Base-by-base conservation (phyloP, 345 rosid species). In the Dimocarpus longan region DNA sequence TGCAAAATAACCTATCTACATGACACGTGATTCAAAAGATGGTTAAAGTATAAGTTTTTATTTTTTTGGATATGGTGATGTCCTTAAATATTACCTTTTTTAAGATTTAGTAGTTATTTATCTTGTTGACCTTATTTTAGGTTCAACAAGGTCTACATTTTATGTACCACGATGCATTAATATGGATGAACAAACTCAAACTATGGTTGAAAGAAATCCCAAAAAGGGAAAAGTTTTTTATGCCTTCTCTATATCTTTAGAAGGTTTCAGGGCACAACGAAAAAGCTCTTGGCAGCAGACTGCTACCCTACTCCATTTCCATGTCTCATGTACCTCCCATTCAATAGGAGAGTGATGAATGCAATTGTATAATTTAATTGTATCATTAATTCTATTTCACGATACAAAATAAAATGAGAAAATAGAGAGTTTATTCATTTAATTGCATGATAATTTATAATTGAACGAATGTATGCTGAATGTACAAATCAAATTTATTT, bases 201-300 rank as follows among this genome's bases (percentile, higher is more conserved):
- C 84, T 42, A 83, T 91, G 69, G 80, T 91, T 73, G 78, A 82
- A 80, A 88, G 89, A 67, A 91, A 88, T 71, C 90, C 91, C 4
- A 76, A 79, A 80, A 78, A 85, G 1, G 88, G 84, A 79, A 59
- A 77, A 75, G 76, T 76, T 79, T 86, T 90, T 74, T 83, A 81
- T 46, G 77, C 83, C 81, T 88, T 91, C 81, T 85, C 87, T 60
- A 68, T 84, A 80, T 79, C 86, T 66, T 76, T 86, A 65, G 21
- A 50, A 66, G 79, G 84, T 43, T 78, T 70, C 40, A 72, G 52
- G 72, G 63, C n/a, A 7, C 16, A 67, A 59, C 44, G 43, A 81
- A 70, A 69, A 71, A 66, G 69, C 76, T 11, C 42, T 40, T 37
- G 37, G 37, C 4, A 22, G 42, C 46, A 66, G 60, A 54, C 43